Conservation (phyloP, 192 early-diverging fungal species). For the Dimargaris verticillata region DNA sequence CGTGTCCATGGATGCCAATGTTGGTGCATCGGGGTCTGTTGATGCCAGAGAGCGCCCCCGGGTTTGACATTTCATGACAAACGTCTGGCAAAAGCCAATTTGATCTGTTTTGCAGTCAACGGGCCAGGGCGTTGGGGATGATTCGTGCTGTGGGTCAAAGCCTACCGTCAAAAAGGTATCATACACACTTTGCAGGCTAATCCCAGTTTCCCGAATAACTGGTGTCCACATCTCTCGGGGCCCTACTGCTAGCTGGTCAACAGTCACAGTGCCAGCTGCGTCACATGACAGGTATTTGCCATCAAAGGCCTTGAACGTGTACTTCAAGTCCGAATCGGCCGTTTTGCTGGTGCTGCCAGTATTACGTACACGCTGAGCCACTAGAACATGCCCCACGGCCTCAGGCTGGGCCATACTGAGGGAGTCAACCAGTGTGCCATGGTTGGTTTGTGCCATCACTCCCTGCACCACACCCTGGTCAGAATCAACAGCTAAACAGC, state of each 20-base stretch:
- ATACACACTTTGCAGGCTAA: background rate
- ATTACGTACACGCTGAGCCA: background rate
- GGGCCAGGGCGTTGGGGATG: background rate
- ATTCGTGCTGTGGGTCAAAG: background rate
- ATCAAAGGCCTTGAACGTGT: background rate
- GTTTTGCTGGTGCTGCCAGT: background rate
- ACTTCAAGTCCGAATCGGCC: background rate
- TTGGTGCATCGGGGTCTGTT: background rate
- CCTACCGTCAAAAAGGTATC: background rate
- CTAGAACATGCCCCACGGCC: background rate
- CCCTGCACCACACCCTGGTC: background rate
- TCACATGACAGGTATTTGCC: background rate
- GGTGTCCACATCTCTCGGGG: conserved; percentile 7
- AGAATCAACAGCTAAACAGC: background rate
- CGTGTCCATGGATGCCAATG: background rate
- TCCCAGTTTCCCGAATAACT: background rate
- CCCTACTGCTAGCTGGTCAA: background rate
- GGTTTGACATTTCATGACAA: background rate
- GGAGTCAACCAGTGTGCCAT: background rate
- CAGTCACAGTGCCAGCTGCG: background rate
- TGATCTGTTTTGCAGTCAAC: background rate
- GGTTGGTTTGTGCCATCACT: background rate
- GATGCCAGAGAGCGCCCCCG: background rate
- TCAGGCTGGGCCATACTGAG: background rate
- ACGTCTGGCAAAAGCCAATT: background rate